phyloP scores from a whole-genome alignment of 352 stramenopile species.

The Pilasporangium apinafurcum region DNA sequence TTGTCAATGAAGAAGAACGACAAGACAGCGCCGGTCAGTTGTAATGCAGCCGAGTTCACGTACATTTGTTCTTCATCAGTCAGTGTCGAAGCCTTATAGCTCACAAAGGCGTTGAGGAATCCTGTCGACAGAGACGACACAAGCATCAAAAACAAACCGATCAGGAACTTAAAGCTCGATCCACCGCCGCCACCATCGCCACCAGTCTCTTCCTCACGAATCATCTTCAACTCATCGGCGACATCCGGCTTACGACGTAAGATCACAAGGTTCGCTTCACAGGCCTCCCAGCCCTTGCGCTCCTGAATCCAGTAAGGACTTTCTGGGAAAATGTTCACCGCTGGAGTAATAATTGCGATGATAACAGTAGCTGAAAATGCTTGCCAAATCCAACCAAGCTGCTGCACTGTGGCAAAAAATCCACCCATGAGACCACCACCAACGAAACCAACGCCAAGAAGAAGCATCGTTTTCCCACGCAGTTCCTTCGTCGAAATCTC shows the following conservation, averaged over 20 bases:
- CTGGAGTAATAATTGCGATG: slow-evolving; percentile 58
- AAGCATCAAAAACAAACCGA: slow-evolving; percentile 62
- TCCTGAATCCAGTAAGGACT: slow-evolving; percentile 74
- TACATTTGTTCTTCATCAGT: slow-evolving; percentile 41
- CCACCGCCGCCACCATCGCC: slow-evolving; percentile 26
- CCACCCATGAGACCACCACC: slow-evolving; percentile 42
- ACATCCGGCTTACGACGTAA: slow-evolving; percentile 65
- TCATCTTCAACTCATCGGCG: slow-evolving; percentile 57
- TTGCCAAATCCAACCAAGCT: slow-evolving; percentile 77
- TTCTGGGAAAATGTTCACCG: slow-evolving; percentile 70
- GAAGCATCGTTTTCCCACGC: slow-evolving; percentile 60
- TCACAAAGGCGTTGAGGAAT: slow-evolving; percentile 58
- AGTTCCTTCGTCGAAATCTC: slow-evolving; percentile 79
- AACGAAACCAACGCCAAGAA: slow-evolving; percentile 60
- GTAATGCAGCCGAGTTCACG: slow-evolving; percentile 46
- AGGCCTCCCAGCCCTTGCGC: slow-evolving; percentile 65
- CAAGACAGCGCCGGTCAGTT: slow-evolving; percentile 47
- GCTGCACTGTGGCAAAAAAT: slow-evolving; percentile 47
- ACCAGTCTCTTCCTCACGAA: slow-evolving; percentile 48
- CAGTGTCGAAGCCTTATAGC: slow-evolving; percentile 33
- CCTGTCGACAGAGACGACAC: slow-evolving; percentile 45
- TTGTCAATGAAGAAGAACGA: slow-evolving; percentile 82
- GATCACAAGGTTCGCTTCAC: slow-evolving; percentile 51
- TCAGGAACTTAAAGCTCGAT: slow-evolving; percentile 54
- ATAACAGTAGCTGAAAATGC: slow-evolving; percentile 54